A percentile compares a stretch with the other conserved stretches of the same genome.
phyloP scores from a whole-genome alignment of 306 rosid genomes.

The Cucumis hystrix region DNA sequence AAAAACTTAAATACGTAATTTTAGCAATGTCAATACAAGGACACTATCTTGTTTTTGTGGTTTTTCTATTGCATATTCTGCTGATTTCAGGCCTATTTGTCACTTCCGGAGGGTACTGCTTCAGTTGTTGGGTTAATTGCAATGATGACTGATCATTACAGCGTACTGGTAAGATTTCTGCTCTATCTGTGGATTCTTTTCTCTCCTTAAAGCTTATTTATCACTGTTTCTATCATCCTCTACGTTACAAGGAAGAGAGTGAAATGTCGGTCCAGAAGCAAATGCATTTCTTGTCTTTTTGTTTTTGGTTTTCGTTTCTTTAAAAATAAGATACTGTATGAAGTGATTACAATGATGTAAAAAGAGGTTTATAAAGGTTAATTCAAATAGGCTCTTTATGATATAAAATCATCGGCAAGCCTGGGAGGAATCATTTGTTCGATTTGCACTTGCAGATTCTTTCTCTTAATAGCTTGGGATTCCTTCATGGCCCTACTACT shows the following conservation, averaged over 20 bases:
- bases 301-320: not conserved
- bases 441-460: not conserved
- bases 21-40: not conserved
- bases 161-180: conserved; percentile 54
- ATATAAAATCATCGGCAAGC: not conserved
- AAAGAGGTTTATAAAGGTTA: not conserved
- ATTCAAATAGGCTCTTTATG: not conserved
- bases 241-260: not conserved
- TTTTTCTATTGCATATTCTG: conserved; percentile 14
- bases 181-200: not conserved
- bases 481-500: not conserved
- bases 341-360: not conserved
- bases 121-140: conserved; percentile 89
- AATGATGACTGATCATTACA: conserved; percentile 90
- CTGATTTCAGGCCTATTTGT: conserved; percentile 76
- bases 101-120: conserved; percentile 98
- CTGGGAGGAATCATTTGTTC: not conserved
- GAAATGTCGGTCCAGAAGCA: not conserved
- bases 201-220: not conserved
- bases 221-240: not conserved
- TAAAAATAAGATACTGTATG: not conserved
- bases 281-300: not conserved
- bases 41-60: conserved; percentile 8
- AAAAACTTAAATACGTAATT: not conserved
- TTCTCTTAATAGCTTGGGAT: not conserved